Evolutionary conservation across 139 green algal genomes (phyloP).

Genomic region (Chlorella sp.): DNA sequence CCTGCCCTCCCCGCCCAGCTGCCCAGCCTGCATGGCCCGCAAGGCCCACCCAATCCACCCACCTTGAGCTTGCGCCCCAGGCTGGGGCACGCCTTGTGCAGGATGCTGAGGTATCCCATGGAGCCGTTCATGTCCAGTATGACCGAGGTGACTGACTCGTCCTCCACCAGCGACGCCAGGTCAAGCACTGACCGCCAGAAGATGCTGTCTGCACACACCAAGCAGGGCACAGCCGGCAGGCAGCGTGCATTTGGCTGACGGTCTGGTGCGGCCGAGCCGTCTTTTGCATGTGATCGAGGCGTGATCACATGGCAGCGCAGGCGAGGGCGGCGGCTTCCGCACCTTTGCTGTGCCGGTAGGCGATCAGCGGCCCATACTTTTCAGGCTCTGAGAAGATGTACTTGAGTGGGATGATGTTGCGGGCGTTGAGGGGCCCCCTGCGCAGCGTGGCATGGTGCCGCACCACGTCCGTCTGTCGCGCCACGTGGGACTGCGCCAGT

Average conservation of each 20-base stretch:
- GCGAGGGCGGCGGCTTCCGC: too few relatives aligned
- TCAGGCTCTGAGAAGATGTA: slow-evolving; percentile 41
- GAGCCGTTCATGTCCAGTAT: slow-evolving; percentile 38
- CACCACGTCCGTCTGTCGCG: too few relatives aligned
- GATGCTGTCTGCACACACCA: slow-evolving; percentile 1
- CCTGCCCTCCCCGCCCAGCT: too few relatives aligned
- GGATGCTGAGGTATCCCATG: slow-evolving; percentile 27
- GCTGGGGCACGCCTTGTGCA: slow-evolving; percentile 8
- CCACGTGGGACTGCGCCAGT: too few relatives aligned
- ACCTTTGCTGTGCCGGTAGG: neutral
- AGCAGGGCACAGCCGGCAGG: too few relatives aligned
- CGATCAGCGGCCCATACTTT: slow-evolving; percentile 25
- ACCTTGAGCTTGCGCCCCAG: slow-evolving; percentile 31
- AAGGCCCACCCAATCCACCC: too few relatives aligned
- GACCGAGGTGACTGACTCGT: slow-evolving; percentile 16
- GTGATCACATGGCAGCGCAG: too few relatives aligned
- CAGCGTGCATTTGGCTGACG: too few relatives aligned
- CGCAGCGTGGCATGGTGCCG: too few relatives aligned
- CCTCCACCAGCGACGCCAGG: slow-evolving; percentile 10
- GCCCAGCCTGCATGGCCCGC: too few relatives aligned
- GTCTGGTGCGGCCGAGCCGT: too few relatives aligned
- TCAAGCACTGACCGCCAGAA: slow-evolving; percentile 11
- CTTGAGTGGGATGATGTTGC: slow-evolving; percentile 36
- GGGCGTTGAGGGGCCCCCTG: slow-evolving; percentile 32
- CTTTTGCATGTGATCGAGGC: too few relatives aligned